Base-by-base conservation (phyloP, 768 basidiomycete genomes). In the Sporobolomyces pararoseus region DNA sequence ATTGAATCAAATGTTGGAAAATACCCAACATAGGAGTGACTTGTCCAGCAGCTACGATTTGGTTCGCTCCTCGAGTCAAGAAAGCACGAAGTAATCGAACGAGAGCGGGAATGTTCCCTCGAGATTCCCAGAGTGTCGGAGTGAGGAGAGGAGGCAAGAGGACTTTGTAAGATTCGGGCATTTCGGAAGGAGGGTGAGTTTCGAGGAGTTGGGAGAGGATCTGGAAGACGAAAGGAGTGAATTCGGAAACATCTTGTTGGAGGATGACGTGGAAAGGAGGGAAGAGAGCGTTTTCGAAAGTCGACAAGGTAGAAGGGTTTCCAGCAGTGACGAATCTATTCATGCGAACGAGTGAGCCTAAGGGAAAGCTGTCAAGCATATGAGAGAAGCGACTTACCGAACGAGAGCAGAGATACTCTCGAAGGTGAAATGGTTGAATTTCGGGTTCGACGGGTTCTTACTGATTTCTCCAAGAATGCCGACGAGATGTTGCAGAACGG, bases 211-310 rank as follows among this genome's bases (percentile, higher is more conserved):
- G 96, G 0, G 93, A 89, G 52, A 97, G 86, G 74, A 99, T 85
- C 78, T 99, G 96, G 84, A 98, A 97, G 63, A 90, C 89, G 78
- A 96, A 99, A 6, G 96, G 95, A 54, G 98, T 88, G 78, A 96
- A 98, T 81, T 97, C 95, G 70, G 93, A 88, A 47, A 97, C 91
- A 74, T 99, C 95, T 74, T 93, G 87, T 76, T 91, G 87, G 6
- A 99, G 81, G 76, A 99, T 91, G 69, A 87, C 78, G 12, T 89
- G 91, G 77, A 95, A 91, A 0, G 91, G 89, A 0, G 86, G 87
- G 78, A 97, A 95, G 16, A 98, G 82, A 0, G 86, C 84, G 53
- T 83, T 80, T 79, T 98, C 94, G 73, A 98, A 96, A 0, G 82
- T 83, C 0, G 86, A 76, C 31, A 96, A 80, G 4, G 90, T 85